These are phyloP conservation scores for Phaeotremella skinneri DNA, from an alignment of 768 basidiomycete species.

Conservation along the genomic window DNA sequence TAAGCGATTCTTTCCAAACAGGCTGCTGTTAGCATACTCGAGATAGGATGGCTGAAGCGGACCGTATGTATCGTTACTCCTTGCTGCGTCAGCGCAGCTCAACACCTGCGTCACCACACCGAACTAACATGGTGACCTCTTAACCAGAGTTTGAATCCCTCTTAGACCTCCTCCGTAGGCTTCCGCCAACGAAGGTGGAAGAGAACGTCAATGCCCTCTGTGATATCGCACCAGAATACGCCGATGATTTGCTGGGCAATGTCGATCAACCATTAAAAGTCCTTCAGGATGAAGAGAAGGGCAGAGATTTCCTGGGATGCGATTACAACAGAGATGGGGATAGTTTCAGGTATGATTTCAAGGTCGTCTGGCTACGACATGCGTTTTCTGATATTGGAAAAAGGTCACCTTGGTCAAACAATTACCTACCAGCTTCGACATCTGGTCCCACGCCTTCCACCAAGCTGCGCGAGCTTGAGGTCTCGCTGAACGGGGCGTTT, in stretches of 20 bases:
- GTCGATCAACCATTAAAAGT: slow-evolving; percentile 92
- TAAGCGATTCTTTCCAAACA: background rate
- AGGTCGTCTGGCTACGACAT: background rate
- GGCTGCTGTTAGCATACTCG: no score
- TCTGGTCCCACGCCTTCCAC: slow-evolving; percentile 83
- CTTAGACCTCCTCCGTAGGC: slow-evolving; percentile 90
- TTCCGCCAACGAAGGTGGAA: slow-evolving; percentile 86
- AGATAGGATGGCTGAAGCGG: slow-evolving; percentile 25
- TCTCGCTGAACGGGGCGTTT: slow-evolving; percentile 91
- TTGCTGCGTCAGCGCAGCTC: background rate
- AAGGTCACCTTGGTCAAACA: slow-evolving; percentile 98
- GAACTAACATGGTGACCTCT: background rate
- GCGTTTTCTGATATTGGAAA: background rate
- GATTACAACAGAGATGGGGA: slow-evolving; percentile 92
- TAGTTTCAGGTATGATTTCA: slow-evolving; percentile 68
- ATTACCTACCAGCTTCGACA: slow-evolving; percentile 84
- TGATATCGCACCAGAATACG: slow-evolving; percentile 81
- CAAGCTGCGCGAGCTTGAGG: slow-evolving; percentile 84
- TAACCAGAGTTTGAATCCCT: slow-evolving; percentile 63
- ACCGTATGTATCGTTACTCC: slow-evolving; percentile 15
- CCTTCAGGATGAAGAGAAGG: slow-evolving; percentile 67
- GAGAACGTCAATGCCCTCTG: slow-evolving; percentile 81
- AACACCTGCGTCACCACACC: background rate
- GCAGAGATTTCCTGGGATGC: slow-evolving; percentile 86
- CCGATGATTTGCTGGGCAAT: slow-evolving; percentile 89